Base-by-base conservation (phyloP, 75 land plant genomes). In the Sequoia sempervirens region DNA sequence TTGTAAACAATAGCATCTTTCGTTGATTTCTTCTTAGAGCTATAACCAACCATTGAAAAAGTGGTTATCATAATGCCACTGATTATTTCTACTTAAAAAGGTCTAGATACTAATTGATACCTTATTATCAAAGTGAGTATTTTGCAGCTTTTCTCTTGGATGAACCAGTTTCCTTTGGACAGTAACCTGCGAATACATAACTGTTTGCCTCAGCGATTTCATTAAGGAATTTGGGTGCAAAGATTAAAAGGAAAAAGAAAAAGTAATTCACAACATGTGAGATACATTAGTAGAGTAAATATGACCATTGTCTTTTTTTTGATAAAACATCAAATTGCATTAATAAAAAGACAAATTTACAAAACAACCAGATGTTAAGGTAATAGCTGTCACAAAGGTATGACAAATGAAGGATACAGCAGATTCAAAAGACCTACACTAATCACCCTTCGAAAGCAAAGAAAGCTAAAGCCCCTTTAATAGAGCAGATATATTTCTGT, bases 141-240 rank as follows among this genome's bases (percentile, higher is more conserved):
- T 87, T 93, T 97, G 90, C 99, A 97, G 85, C 95, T 96, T 86
- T 91, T 97, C 86, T 96, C 99, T 85, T 97, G 99, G 79, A 94
- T 89, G 87, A 96, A 97, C 99, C 99, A 97, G 68, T 96, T 97
- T 53, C 92, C 92, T 85, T 87, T 93, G 88, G 93, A 89, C 75
- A 97, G 91, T 91, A 94, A 87, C 88, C 98, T 97, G 97, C 17
- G 73, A 81, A 73, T 80, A 34, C 20, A 78, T 26, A 43, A 43
- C 80, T 30, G 45, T 28, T 78, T 26, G 15, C n/a, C 28, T 78
- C 26, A 78, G 80, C 28, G 45, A 78, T 45, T 78, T 20, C 14
- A n/a, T 11, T 3, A n/a, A 78, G 46, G 50, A 78, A 78, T n/a
- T 4, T 30, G 32, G 10, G 32, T 37, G 11, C 13, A 32, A 32